phyloP scores from a whole-genome alignment of 495 filamentous ascomycete genomes.

The Corynascus novoguineensis region DNA sequence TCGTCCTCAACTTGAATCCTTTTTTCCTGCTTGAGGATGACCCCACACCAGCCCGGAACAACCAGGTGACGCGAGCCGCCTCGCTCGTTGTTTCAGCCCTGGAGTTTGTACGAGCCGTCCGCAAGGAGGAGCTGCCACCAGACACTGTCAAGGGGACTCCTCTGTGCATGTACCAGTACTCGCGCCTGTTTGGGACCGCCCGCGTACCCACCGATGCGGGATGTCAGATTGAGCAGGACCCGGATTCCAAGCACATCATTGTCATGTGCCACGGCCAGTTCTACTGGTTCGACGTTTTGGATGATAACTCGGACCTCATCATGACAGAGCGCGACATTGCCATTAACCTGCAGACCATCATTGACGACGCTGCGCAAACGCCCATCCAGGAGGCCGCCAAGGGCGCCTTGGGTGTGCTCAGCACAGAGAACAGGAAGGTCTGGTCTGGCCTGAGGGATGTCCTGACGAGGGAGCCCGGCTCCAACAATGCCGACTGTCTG shows the following conservation, averaged over 20 bases:
- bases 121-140: conserved; percentile 87
- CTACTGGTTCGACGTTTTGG: conserved; percentile 98
- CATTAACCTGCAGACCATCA: conserved; percentile 85
- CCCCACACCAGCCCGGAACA: conserved; percentile 89
- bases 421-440: conserved; percentile 91
- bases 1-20: conserved; percentile 94
- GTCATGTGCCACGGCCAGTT: conserved; percentile 94
- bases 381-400: conserved; percentile 93
- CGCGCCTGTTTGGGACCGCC: conserved; percentile 89
- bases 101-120: conserved; percentile 87
- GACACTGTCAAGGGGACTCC: conserved; percentile 78
- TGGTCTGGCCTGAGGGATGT: conserved; percentile 92
- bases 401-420: conserved; percentile 85
- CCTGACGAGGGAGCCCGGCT: conserved; percentile 74
- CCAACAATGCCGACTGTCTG: conserved; percentile 92
- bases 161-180: conserved; percentile 97
- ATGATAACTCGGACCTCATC: conserved; percentile 89
- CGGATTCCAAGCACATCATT: conserved; percentile 82
- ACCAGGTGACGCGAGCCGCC: conserved; percentile 91
- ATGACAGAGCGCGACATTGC: conserved; percentile 95
- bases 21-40: conserved; percentile 98
- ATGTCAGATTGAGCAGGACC: conserved; percentile 92
- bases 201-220: conserved; percentile 92
- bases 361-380: conserved; percentile 81
- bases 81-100: conserved; percentile 86